These are phyloP conservation scores for Hymenoscyphus linearis DNA, from an alignment of 2,329 filamentous ascomycete genomes.

Conservation along the genomic window DNA sequence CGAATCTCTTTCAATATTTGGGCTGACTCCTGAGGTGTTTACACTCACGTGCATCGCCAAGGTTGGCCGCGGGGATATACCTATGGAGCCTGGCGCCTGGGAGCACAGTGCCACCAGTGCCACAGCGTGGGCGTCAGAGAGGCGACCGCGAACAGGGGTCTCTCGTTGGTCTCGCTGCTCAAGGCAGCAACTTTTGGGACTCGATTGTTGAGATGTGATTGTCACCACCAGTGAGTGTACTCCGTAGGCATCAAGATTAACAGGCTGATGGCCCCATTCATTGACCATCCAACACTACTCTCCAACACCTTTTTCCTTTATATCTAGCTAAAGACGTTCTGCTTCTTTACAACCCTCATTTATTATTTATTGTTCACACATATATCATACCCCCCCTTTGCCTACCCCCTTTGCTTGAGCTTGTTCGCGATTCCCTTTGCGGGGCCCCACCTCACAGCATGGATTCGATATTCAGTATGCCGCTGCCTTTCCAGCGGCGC, in stretches of 20 bases:
- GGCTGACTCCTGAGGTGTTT: neutral
- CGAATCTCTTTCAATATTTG: neutral
- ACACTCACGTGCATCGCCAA: neutral
- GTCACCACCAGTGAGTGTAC: constrained; percentile 4
- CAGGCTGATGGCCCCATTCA: neutral
- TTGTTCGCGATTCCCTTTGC: neutral
- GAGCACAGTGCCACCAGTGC: neutral
- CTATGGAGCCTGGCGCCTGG: too few species aligned
- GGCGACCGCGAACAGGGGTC: neutral
- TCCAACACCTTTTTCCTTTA: too few species aligned
- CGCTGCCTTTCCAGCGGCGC: constrained; percentile 49
- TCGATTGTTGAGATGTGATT: neutral
- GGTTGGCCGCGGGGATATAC: neutral
- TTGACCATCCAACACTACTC: neutral
- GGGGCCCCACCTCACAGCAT: constrained; percentile 15
- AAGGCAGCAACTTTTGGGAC: constrained; percentile 25
- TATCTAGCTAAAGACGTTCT: neutral
- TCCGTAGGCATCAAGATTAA: constrained; percentile 7
- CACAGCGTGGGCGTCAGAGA: neutral
- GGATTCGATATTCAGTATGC: constrained; percentile 28
- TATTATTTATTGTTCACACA: neutral
- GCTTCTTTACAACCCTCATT: neutral
- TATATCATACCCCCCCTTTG: constrained; percentile 4
- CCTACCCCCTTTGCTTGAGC: constrained; percentile 3
- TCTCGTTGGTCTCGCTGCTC: neutral